Percentiles rank a stretch among this genome's conserved stretches.
Conservation (phyloP, 139 green algal species). For the Nannochloris sp. region DNA sequence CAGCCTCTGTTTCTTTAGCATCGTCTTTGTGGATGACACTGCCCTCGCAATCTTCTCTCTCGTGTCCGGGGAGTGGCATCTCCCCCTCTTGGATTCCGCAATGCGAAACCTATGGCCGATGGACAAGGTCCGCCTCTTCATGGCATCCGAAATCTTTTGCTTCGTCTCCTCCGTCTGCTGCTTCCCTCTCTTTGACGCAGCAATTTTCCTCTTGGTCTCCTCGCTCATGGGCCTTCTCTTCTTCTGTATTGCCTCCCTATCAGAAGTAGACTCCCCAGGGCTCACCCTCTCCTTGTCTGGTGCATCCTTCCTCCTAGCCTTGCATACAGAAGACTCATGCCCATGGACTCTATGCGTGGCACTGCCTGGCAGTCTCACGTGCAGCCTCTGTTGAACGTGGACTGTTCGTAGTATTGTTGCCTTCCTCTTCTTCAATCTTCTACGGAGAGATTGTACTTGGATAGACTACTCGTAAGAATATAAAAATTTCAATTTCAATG, state of each 20-base stretch:
- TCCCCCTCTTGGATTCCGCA: not conserved
- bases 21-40: constrained; percentile 7
- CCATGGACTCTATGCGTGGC: no score
- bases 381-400: no score
- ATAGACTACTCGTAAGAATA: no score
- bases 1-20: constrained; percentile 4
- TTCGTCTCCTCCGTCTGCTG: constrained; percentile 1
- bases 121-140: not conserved
- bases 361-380: no score
- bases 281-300: not conserved
- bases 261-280: not conserved
- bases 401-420: no score
- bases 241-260: not conserved
- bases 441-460: no score
- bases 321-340: no score
- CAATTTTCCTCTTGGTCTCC: constrained; percentile 14
- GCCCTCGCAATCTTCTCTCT: constrained; percentile 1
- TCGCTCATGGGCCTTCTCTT: constrained; percentile 4
- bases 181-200: constrained; percentile 5
- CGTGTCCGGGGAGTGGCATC: constrained; percentile 4
- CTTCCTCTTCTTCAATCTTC: no score
- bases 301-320: not conserved
- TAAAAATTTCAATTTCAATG: no score
- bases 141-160: constrained; percentile 7
- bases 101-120: constrained; percentile 1